Conservation (phyloP, 345 rosid species). For the Dimocarpus longan region DNA sequence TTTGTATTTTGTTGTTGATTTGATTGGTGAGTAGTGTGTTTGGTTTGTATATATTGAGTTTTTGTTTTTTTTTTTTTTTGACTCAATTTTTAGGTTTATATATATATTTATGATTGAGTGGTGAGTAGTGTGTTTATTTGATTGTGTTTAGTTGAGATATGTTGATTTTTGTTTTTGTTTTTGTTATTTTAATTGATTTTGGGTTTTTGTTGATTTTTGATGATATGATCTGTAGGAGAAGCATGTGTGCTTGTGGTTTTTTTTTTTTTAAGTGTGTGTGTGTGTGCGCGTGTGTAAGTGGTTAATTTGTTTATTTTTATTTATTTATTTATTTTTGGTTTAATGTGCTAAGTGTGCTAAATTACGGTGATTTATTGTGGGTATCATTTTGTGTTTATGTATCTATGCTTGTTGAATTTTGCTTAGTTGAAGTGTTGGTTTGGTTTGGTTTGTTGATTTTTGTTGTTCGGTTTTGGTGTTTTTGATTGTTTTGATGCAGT, state of each 20-base stretch:
- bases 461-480: neutral
- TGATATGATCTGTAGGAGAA: neutral
- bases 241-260: neutral
- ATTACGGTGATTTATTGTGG: slow-evolving; percentile 9
- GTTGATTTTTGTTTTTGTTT: neutral
- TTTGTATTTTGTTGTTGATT: neutral
- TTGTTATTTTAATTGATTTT: neutral
- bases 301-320: neutral
- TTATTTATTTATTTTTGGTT: neutral
- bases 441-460: slow-evolving; percentile 7
- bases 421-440: neutral
- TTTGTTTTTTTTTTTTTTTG: no score
- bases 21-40: no score
- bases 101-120: neutral
- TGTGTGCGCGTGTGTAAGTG: neutral
- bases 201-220: neutral
- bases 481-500: slow-evolving; percentile 41
- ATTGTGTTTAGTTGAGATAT: neutral
- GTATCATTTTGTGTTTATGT: neutral
- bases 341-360: neutral
- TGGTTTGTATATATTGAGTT: no score
- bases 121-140: neutral
- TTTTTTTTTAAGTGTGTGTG: no score
- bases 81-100: no score
- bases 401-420: neutral